Base-by-base conservation (phyloP, 169 alveolate genomes). In the Plasmodium chabaudi region DNA sequence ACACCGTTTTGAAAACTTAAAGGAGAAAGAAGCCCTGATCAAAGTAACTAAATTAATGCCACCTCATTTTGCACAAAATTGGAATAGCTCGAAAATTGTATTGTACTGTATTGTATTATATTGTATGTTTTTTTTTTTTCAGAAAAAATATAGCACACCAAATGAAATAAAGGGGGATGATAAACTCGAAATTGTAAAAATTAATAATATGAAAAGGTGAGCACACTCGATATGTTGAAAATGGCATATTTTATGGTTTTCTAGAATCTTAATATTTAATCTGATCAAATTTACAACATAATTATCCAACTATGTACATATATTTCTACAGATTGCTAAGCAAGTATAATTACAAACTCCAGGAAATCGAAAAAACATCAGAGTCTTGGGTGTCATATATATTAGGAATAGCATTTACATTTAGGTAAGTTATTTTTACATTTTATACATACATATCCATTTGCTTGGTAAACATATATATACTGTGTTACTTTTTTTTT, bases 271-370 rank as follows among this genome's bases (percentile, higher is more conserved):
- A 47, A 47, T 1, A 21, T 21, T 21, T 21, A 21, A 0, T 1
- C 13, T 0, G 0, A 9, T 49, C 59, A 19, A 65, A 23, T n/a
- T n/a, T 9, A 39, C 10, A 17, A 17, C 61, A 44, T 7, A 68
- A 55, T 13, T 9, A 21, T 25, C 1, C 19, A 68, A 23, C 27
- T 68, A 59, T 5, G 47, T 0, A 47, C 12, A 44, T n/a, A 49
- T 19, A n/a, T 42, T n/a, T 59, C n/a, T 44, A 23, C 34, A 94
- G 93, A 65, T 51, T 87, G 51, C 70, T 94, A 23, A 89, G 92
- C 9, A 69, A 73, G 47, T 84, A 90, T 60, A 93, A 93, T 61
- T 89, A 91, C 64, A 82, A 61, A 47, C 65, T 94, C 19, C 93
- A 73, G 19, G 87, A 84, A 17, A 90, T 87, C 21, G 92, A 93